Evolutionary conservation across 2,329 filamentous ascomycete species (phyloP), one percentile per base, ranked within the genome.

Genomic region (Fusarium succisae): DNA sequence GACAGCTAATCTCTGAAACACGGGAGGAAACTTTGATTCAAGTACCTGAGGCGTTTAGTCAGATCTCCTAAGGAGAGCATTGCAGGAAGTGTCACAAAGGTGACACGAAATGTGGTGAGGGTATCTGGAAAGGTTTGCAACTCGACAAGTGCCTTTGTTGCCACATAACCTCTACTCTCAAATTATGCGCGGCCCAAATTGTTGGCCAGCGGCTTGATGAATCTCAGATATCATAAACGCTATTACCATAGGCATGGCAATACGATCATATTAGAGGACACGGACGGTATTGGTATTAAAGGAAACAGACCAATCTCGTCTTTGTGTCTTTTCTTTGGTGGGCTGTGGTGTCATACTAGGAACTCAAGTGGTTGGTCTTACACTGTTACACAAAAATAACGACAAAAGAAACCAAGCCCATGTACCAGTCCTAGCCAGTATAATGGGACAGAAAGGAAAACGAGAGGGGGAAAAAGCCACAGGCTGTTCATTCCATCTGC

Each of bases 141-240:
- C 35, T 39, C 44, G 30, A 39, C 54, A 53, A 26, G 54, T 26
- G 66, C 37, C 15, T 51, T 51, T 41, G 38, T 58, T 59, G 43
- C 37, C 70, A 56, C 48, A 64, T 54, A 54, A 48, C 61, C 45
- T 53, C 32, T 50, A 55, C 24, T 28, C 35, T 39, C 20, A 26
- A 45, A 37, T 32, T 24, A 65, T 47, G 57, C 28, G 13, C 17
- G 32, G 17, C 18, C 13, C 55, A 41, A 26, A 30, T 62, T 69
- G 44, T 44, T 53, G 44, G n/a, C 26, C 38, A 37, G 53, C 44
- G 45, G 54, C 38, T 64, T 32, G 56, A 35, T 32, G 38, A 41
- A 53, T 56, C 43, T 72, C 57, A 67, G 32, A 62, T 72, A 37
- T 44, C 28, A 72, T 37, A 59, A 43, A 51, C 32, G 26, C 24